phyloP scores from a whole-genome alignment of 225 moss, liverwort and hornwort genomes.

The Marchantia paleacea region DNA sequence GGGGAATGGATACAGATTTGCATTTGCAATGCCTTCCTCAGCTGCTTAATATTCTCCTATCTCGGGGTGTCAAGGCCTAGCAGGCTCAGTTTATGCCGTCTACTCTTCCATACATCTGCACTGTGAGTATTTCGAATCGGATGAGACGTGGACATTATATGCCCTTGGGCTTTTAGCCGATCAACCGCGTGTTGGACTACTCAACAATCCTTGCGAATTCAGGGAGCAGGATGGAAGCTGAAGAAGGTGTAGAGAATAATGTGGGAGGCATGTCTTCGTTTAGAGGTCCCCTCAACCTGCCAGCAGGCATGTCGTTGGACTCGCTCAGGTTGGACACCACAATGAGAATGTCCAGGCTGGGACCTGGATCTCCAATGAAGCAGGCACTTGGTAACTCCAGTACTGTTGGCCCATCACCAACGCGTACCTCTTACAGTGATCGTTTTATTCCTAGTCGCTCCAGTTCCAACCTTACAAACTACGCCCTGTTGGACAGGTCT shows the following conservation, averaged over 20 bases:
- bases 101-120: background rate
- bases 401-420: conserved; percentile 52
- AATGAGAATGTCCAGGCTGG: conserved; percentile 62
- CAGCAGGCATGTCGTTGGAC: conserved; percentile 69
- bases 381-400: conserved; percentile 39
- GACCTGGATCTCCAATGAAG: conserved; percentile 62
- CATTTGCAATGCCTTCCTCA: background rate
- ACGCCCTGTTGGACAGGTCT: conserved; percentile 73
- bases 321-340: conserved; percentile 64
- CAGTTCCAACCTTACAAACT: conserved; percentile 79
- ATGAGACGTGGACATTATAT: background rate
- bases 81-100: background rate
- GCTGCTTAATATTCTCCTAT: background rate
- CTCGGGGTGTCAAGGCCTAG: background rate
- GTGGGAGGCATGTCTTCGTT: conserved; percentile 12
- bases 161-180: background rate
- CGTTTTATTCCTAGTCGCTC: conserved; percentile 92
- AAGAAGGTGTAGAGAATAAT: conserved; percentile 41
- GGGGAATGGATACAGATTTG: background rate
- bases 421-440: conserved; percentile 84
- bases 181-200: background rate
- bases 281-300: conserved; percentile 56
- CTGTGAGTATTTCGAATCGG: background rate
- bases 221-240: conserved; percentile 33
- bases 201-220: background rate